phyloP scores from a whole-genome alignment of 1,284 basidiomycete genomes.

The Fomitopsis betulina region DNA sequence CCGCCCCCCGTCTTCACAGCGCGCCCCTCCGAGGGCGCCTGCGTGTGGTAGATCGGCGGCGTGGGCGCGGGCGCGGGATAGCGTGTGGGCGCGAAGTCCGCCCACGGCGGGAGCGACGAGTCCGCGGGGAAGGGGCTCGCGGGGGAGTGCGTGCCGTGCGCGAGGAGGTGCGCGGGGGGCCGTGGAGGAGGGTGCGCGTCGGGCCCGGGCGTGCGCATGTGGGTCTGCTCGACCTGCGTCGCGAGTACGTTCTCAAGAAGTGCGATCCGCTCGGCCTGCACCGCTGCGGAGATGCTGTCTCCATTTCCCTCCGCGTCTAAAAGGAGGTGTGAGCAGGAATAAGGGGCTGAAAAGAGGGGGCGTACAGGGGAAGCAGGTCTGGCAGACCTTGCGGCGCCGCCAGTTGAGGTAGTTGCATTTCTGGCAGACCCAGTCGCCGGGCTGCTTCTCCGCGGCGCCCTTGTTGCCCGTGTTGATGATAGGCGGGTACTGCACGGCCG shows the following conservation, averaged over 20 bases:
- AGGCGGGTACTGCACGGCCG: constrained; percentile 58
- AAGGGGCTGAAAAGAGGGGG: constrained; percentile 8
- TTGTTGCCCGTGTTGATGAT: constrained; percentile 87
- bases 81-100: neutral
- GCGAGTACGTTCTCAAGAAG: constrained; percentile 64
- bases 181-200: neutral
- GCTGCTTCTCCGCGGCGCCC: constrained; percentile 81
- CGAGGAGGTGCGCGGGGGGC: no score
- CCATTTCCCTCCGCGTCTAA: constrained; percentile 80
- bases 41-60: constrained; percentile 62
- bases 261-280: constrained; percentile 78
- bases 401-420: constrained; percentile 85
- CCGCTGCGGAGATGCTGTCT: constrained; percentile 74
- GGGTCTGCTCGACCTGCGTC: constrained; percentile 36
- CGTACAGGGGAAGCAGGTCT: constrained; percentile 81
- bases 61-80: constrained; percentile 2
- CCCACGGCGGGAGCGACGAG: constrained; percentile 1
- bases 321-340: constrained; percentile 1
- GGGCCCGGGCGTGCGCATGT: neutral
- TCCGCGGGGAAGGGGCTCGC: neutral
- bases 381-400: constrained; percentile 82
- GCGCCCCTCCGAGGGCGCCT: constrained; percentile 29
- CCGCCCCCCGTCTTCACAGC: constrained; percentile 16
- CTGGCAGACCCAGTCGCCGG: constrained; percentile 87
- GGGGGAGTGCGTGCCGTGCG: no score